These are phyloP conservation scores for Nannochloropsis salina DNA, from an alignment of 108 stramenopile species.

Conservation along the genomic window DNA sequence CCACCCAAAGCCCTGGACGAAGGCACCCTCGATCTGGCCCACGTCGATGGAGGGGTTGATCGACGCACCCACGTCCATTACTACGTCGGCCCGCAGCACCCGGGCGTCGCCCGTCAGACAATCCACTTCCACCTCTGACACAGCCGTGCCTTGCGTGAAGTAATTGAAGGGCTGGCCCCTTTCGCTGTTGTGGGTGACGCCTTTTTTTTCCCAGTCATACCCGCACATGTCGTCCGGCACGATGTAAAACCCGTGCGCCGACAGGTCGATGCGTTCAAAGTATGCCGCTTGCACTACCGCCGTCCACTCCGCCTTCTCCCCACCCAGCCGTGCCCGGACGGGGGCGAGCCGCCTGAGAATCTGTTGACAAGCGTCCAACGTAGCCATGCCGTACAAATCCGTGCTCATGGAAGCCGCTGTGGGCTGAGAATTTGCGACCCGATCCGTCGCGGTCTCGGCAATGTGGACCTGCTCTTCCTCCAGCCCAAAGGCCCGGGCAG, in stretches of 20 bases:
- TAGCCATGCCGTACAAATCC: slow-evolving; percentile 91
- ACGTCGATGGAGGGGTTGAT: slow-evolving; percentile 93
- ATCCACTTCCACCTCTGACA: slow-evolving; percentile 83
- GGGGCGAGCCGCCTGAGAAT: slow-evolving; percentile 72
- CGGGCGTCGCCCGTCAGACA: slow-evolving; percentile 75
- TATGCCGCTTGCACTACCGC: slow-evolving; percentile 64
- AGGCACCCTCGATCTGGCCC: slow-evolving; percentile 93
- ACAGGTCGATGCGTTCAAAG: slow-evolving; percentile 73
- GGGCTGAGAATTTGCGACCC: slow-evolving; percentile 78
- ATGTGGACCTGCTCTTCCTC: slow-evolving; percentile 72
- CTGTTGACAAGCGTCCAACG: slow-evolving; percentile 83
- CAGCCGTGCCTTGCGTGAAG: slow-evolving; percentile 85
- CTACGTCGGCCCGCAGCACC: slow-evolving; percentile 68
- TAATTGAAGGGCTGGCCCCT: slow-evolving; percentile 86
- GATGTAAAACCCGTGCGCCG: slow-evolving; percentile 85
- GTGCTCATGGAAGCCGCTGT: slow-evolving; percentile 85
- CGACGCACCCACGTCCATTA: slow-evolving; percentile 69
- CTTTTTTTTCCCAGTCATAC: slow-evolving; percentile 62
- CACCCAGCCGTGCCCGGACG: slow-evolving; percentile 59
- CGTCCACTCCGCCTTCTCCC: slow-evolving; percentile 43
- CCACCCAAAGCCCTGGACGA: slow-evolving; percentile 93
- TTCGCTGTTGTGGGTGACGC: slow-evolving; percentile 63
- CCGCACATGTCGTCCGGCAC: slow-evolving; percentile 67
- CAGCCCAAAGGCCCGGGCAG: slow-evolving; percentile 82
- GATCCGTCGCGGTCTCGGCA: slow-evolving; percentile 81